Base-by-base conservation (phyloP, 2,329 filamentous ascomycete species). In the Metarhizium anisopliae region DNA sequence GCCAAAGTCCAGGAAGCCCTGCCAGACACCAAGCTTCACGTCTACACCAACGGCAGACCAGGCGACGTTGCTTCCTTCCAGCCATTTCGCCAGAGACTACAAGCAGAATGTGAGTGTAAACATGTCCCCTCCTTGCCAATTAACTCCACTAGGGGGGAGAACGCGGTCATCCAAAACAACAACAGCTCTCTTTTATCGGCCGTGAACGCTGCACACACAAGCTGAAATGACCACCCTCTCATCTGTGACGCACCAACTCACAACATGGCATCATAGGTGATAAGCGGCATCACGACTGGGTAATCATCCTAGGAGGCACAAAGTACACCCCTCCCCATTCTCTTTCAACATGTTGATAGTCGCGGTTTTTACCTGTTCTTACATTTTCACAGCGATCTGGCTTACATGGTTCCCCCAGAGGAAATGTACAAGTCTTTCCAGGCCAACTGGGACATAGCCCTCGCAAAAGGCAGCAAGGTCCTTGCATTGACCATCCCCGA, bases 401-500 rank as follows among this genome's bases (percentile, higher is more conserved):
- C 67, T 25, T 72, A 71, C 58, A 63, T 65, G 8, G 57, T 68
- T 6, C 53, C 66, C 0, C 60, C 73, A 8, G 67, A 75, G 1
- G 63, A 70, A 2, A 79, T 85, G 25, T 78, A 78, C 60, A 62
- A 72, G 6, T 70, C 71, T 8, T 75, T 86, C 14, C 68, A 78
- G 59, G 64, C 71, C 10, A 66, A 73, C 42, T 87, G 80, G 77
- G 67, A 73, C 47, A 66, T 80, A 2, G 73, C 79, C 1, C 70
- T 85, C 2, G 63, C 66, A 1, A 72, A 73, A 32, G 75, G 76
- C 11, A 73, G 73, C 61, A 81, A 81, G 57, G 78, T 87, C 8
- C 76, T 88, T 2, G 82, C 83, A 4, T 71, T 87, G 51, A 87
- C 84, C 0, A 74, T 88, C 2, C 82, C 82, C 0, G 83, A 86